These are phyloP conservation scores for Fusarium nematophilum DNA, from an alignment of 2,329 filamentous ascomycete species.

Conservation along the genomic window DNA sequence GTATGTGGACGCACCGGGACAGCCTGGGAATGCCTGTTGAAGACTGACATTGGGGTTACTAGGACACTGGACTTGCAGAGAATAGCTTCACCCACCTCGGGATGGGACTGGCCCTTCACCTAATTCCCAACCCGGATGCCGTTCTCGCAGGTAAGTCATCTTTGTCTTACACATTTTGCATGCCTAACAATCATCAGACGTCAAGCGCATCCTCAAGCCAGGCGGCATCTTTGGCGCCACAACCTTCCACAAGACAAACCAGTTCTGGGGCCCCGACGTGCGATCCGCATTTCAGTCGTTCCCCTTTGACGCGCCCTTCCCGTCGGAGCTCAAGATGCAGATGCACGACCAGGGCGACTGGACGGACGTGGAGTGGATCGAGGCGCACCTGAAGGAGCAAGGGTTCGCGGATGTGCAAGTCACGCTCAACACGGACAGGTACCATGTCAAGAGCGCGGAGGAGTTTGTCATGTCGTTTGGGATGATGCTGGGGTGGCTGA, in stretches of 20 bases:
- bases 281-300: conserved; percentile 53
- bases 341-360: conserved; percentile 54
- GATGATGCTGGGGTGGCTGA: conserved; percentile 54
- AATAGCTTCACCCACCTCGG: conserved; percentile 57
- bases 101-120: conserved; percentile 59
- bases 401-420: conserved; percentile 55
- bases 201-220: conserved; percentile 53
- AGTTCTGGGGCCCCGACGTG: conserved; percentile 53
- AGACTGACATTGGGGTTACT: neutral
- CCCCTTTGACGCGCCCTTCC: conserved; percentile 53
- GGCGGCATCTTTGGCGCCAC: conserved; percentile 53
- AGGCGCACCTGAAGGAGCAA: conserved; percentile 47
- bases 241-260: conserved; percentile 50
- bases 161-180: neutral
- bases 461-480: conserved; percentile 50
- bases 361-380: conserved; percentile 54
- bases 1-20: conserved; percentile 42
- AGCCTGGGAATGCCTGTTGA: neutral
- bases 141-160: conserved; percentile 43
- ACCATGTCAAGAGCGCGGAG: conserved; percentile 47
- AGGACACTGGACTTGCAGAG: conserved; percentile 55
- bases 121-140: conserved; percentile 55
- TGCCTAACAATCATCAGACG: conserved; percentile 41
- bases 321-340: conserved; percentile 51
- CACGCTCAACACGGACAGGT: conserved; percentile 42